Evolutionary conservation across 441 rosid species (phyloP).

Genomic region (Adansonia rubrostipa): DNA sequence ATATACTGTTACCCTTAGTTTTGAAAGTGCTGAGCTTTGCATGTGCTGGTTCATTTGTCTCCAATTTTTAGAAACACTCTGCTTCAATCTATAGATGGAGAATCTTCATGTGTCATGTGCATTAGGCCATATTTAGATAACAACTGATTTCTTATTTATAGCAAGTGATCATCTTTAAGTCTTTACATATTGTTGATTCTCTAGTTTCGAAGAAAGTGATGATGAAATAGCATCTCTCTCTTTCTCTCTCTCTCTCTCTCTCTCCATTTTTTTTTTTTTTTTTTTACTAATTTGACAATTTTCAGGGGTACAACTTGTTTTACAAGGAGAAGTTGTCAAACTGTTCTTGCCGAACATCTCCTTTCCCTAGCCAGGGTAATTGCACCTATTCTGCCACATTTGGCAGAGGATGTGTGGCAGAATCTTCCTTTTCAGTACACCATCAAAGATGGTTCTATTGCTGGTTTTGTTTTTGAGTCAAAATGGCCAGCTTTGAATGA

Average conservation of each 20-base stretch:
- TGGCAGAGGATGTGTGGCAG: slow-evolving; percentile 97
- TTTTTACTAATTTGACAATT: slow-evolving; percentile 21
- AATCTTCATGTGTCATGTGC: neutral
- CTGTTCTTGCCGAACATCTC: slow-evolving; percentile 91
- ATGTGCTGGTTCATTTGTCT: neutral
- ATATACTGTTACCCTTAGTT: neutral
- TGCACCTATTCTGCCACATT: slow-evolving; percentile 94
- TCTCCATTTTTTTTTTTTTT: neutral
- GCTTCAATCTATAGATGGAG: neutral
- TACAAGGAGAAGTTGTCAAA: slow-evolving; percentile 96
- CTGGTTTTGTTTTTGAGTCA: slow-evolving; percentile 81
- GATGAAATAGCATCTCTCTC: neutral
- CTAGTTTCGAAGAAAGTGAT: slow-evolving; percentile 18
- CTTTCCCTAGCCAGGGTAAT: slow-evolving; percentile 76
- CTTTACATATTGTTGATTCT: neutral
- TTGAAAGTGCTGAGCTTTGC: neutral
- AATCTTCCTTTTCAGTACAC: slow-evolving; percentile 75
- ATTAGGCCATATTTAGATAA: neutral
- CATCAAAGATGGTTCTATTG: slow-evolving; percentile 60
- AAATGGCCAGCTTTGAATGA: slow-evolving; percentile 83
- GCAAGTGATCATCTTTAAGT: neutral
- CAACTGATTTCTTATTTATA: neutral
- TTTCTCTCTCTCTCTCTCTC: neutral
- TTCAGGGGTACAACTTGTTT: slow-evolving; percentile 74
- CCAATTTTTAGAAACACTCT: neutral